Conservation (phyloP, 2,329 filamentous ascomycete species). For the Aplosporella prunicola region DNA sequence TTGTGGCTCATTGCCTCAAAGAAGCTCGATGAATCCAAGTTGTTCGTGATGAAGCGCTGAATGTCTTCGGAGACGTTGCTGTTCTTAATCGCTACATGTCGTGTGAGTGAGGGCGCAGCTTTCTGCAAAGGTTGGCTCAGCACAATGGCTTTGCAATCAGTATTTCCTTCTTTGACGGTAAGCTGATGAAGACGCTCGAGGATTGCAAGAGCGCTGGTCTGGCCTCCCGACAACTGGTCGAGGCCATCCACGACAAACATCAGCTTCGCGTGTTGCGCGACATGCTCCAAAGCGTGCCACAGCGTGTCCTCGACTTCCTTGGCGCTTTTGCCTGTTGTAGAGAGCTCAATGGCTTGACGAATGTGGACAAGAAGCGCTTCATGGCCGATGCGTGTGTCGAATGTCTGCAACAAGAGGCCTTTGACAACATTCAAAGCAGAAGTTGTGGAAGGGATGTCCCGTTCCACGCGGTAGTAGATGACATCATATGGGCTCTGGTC, state of each 20-base stretch:
- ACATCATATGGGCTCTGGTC: slow-evolving; percentile 39
- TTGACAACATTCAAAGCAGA: slow-evolving; percentile 36
- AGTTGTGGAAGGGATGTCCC: slow-evolving; percentile 26
- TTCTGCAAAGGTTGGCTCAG: slow-evolving; percentile 29
- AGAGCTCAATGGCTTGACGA: no score
- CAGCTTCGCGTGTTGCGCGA: no score
- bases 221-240: slow-evolving; percentile 35
- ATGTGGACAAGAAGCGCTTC: no score
- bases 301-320: no score
- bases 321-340: no score
- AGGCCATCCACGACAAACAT: slow-evolving; percentile 39
- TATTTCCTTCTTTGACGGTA: slow-evolving; percentile 27
- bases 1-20: no score
- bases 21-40: no score
- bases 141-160: slow-evolving; percentile 34
- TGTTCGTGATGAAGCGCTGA: no score
- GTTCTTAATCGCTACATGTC: no score
- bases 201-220: slow-evolving; percentile 25
- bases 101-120: slow-evolving; percentile 20
- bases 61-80: no score
- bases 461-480: slow-evolving; percentile 37
- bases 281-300: no score
- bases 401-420: slow-evolving; percentile 36
- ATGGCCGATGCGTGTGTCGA: slow-evolving; percentile 39
- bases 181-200: slow-evolving; percentile 30